A percentile compares a stretch with the other conserved stretches of the same genome.
These are phyloP conservation scores for Ceratorhiza oryzae-sativae DNA, from an alignment of 1,284 basidiomycete genomes.

Conservation along the genomic window DNA sequence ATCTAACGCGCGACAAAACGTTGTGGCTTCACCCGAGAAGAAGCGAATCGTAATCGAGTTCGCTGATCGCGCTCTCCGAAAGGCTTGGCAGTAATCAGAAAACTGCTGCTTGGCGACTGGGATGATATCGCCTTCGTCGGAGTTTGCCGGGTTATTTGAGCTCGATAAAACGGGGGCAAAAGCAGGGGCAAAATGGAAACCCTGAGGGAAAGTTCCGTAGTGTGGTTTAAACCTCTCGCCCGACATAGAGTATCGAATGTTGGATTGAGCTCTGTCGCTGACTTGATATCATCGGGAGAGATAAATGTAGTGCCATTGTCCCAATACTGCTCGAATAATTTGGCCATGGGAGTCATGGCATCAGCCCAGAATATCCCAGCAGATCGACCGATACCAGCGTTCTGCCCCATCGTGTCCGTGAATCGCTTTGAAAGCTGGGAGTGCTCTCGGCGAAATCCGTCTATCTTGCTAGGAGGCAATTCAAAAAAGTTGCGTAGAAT, in stretches of 20 bases:
- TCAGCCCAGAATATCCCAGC: slow-evolving; percentile 52
- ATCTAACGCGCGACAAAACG: neutral
- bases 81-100: slow-evolving; percentile 52
- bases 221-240: slow-evolving; percentile 56
- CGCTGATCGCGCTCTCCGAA: slow-evolving; percentile 43
- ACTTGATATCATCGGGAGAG: slow-evolving; percentile 45
- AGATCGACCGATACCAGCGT: slow-evolving; percentile 49
- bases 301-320: slow-evolving; percentile 54
- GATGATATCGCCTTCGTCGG: slow-evolving; percentile 44
- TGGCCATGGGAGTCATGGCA: slow-evolving; percentile 43
- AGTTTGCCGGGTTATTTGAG: slow-evolving; percentile 31
- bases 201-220: slow-evolving; percentile 57
- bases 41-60: slow-evolving; percentile 17
- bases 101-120: slow-evolving; percentile 51
- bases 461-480: slow-evolving; percentile 24
- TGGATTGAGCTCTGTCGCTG: slow-evolving; percentile 56
- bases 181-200: slow-evolving; percentile 58
- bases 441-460: slow-evolving; percentile 36
- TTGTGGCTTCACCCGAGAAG: slow-evolving; percentile 3
- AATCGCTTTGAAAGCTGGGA: slow-evolving; percentile 35
- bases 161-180: slow-evolving; percentile 46
- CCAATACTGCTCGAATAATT: slow-evolving; percentile 54
- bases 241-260: slow-evolving; percentile 57
- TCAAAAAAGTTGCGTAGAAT: slow-evolving; percentile 50
- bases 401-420: neutral